Evolutionary conservation across 2,329 filamentous ascomycete species (phyloP), one percentile per base, ranked within the genome.

Genomic region (Trichoderma polysporum): DNA sequence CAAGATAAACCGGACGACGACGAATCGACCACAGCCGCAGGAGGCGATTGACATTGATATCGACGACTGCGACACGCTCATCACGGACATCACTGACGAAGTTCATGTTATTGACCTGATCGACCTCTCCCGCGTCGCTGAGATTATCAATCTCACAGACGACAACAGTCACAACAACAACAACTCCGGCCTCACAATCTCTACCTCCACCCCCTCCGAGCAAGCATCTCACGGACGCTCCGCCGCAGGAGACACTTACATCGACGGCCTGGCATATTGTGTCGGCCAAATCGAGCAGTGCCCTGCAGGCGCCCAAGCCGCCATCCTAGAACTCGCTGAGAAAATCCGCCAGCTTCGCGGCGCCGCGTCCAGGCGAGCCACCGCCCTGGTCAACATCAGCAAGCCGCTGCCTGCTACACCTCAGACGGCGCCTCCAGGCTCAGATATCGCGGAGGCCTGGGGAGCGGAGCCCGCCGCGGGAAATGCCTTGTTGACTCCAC

Each of bases 381-480:
- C 29, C 2, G 27, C 33, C n/a, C 54, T 19, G 12, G 53, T 49
- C 2, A 61, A 64, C 39, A 69, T 76, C 29, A 71, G 35, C 58
- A 77, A 77, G 19, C 76, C 76, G 0, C 71, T 77, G 2, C 76
- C 76, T 2, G 74, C 76, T 0, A 77, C 75, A 17, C 75, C 75
- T 1, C 71, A 70, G 49, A 74, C 69, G 27, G 69, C 73, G 53
- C 69, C 72, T 41, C 74, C 74, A 2, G 65, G 67, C 17, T 70
- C 41, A 8, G 49, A 19, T 1, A 41, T 19, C 5, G 31, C 22
- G 5, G n/a, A 45, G 17, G 3, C 45, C n/a, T 10, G 4, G 19
- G 50, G 22, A 1, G 6, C 17, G 1, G 49, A 56, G 41, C 3
- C 35, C 22, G 50, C 12, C 1, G 2, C 12, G 31, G 13, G 7